These are phyloP conservation scores for Kernera saxatilis DNA, from an alignment of 345 rosid species.

Conservation along the genomic window DNA sequence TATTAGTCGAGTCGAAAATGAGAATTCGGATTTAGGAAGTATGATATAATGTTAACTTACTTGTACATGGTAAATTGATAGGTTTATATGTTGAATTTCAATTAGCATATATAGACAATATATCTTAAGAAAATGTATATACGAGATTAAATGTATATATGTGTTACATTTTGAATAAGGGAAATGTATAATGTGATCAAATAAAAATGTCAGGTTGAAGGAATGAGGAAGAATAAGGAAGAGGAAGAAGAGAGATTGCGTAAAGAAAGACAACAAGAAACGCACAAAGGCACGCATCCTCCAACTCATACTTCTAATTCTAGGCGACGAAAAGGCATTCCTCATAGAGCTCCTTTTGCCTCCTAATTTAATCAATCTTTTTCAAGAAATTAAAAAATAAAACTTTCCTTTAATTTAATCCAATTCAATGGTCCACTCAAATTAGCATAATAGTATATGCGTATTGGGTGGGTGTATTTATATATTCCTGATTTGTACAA, in stretches of 20 bases:
- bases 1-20: neutral
- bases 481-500: slow-evolving; percentile 22
- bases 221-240: slow-evolving; percentile 55
- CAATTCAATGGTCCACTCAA: slow-evolving; percentile 15
- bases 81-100: neutral
- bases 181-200: neutral
- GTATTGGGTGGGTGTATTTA: slow-evolving; percentile 11
- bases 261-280: slow-evolving; percentile 56
- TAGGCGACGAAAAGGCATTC: slow-evolving; percentile 86
- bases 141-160: neutral
- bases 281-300: slow-evolving; percentile 48
- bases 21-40: too few species aligned
- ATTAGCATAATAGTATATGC: slow-evolving; percentile 12
- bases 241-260: slow-evolving; percentile 54
- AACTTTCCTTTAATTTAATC: neutral
- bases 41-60: neutral
- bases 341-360: slow-evolving; percentile 78
- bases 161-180: neutral
- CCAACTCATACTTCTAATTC: slow-evolving; percentile 47
- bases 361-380: slow-evolving; percentile 36
- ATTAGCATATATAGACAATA: neutral
- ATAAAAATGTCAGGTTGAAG: slow-evolving; percentile 53
- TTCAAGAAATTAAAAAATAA: neutral
- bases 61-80: neutral
- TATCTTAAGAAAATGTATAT: neutral